A percentile compares a stretch with the other conserved stretches of the same genome.
These are phyloP conservation scores for Geotrichum klebahnii DNA, from an alignment of 1,139 yeast species.

Conservation along the genomic window DNA sequence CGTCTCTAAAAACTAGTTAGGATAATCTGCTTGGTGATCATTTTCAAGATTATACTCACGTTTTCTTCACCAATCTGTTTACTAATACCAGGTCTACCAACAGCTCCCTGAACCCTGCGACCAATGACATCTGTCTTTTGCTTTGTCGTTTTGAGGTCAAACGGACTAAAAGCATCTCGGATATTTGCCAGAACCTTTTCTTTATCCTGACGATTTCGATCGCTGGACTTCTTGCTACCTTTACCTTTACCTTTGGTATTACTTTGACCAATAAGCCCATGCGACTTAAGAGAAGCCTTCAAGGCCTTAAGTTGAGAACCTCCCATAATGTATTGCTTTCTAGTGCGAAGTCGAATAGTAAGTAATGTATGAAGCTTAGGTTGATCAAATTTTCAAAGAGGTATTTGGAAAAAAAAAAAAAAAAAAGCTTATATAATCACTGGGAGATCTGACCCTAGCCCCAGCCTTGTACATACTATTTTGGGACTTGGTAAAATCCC, in stretches of 20 bases:
- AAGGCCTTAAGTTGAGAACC: slow-evolving; percentile 85
- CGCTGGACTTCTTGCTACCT: slow-evolving; percentile 46
- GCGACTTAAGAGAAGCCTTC: slow-evolving; percentile 67
- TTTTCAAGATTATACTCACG: slow-evolving; percentile 1
- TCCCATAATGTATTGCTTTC: slow-evolving; percentile 59
- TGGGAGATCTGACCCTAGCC: too few relatives aligned
- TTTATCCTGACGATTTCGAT: slow-evolving; percentile 66
- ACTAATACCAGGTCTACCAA: slow-evolving; percentile 66
- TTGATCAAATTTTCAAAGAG: too few relatives aligned
- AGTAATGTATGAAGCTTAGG: too few relatives aligned
- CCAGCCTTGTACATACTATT: too few relatives aligned
- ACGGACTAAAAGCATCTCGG: slow-evolving; percentile 82
- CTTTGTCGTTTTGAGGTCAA: slow-evolving; percentile 65
- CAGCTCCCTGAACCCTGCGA: slow-evolving; percentile 57
- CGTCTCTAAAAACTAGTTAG: slow-evolving; percentile 44
- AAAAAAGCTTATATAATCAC: too few relatives aligned
- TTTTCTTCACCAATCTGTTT: slow-evolving; percentile 71
- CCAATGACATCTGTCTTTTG: slow-evolving; percentile 62
- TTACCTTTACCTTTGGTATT: slow-evolving; percentile 54
- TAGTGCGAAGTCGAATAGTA: too few relatives aligned
- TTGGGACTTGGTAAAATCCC: too few relatives aligned
- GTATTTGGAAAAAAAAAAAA: too few relatives aligned
- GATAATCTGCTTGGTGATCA: not conserved
- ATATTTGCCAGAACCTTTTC: slow-evolving; percentile 55
- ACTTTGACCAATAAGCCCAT: slow-evolving; percentile 80